Conservation (phyloP, 2,329 filamentous ascomycete genomes). For the Phyllosticta ampelicida region DNA sequence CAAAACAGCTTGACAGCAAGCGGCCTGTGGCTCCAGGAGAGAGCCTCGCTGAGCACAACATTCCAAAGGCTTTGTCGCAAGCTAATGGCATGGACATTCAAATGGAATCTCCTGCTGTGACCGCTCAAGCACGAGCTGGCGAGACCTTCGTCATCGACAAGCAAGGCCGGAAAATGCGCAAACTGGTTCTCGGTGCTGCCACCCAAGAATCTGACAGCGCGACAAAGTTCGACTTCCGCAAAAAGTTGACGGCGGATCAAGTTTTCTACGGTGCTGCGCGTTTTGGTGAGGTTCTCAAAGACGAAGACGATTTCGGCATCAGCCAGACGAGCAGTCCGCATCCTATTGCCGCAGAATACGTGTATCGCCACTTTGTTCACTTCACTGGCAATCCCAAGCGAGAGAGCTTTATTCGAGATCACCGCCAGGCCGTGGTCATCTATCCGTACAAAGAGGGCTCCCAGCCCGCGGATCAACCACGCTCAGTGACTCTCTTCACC, state of each 20-base stretch:
- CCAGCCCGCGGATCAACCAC: slow-evolving; percentile 10
- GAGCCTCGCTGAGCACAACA: background rate
- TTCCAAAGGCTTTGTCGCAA: background rate
- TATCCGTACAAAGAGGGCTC: slow-evolving; percentile 20
- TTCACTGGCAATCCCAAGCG: slow-evolving; percentile 16
- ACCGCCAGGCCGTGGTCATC: slow-evolving; percentile 18
- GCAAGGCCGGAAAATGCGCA: background rate
- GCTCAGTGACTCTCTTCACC: slow-evolving; percentile 24
- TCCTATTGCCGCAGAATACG: slow-evolving; percentile 17
- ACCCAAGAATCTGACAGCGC: background rate
- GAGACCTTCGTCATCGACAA: background rate
- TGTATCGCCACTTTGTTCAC: slow-evolving; percentile 18
- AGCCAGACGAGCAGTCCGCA: background rate
- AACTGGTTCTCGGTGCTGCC: background rate
- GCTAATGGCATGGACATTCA: background rate
- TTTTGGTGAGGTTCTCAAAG: slow-evolving; percentile 6
- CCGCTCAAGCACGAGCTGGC: background rate
- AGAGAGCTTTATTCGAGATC: slow-evolving; percentile 13
- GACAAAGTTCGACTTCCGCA: background rate
- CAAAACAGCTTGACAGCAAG: slow-evolving; percentile 11
- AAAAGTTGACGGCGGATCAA: slow-evolving; percentile 18
- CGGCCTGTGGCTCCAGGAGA: background rate
- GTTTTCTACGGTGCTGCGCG: slow-evolving; percentile 20
- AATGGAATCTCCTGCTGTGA: background rate
- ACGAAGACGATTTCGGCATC: slow-evolving; percentile 12